These are phyloP conservation scores for Kluyveromyces starmeri DNA, from an alignment of 805 yeast genomes.

Conservation along the genomic window DNA sequence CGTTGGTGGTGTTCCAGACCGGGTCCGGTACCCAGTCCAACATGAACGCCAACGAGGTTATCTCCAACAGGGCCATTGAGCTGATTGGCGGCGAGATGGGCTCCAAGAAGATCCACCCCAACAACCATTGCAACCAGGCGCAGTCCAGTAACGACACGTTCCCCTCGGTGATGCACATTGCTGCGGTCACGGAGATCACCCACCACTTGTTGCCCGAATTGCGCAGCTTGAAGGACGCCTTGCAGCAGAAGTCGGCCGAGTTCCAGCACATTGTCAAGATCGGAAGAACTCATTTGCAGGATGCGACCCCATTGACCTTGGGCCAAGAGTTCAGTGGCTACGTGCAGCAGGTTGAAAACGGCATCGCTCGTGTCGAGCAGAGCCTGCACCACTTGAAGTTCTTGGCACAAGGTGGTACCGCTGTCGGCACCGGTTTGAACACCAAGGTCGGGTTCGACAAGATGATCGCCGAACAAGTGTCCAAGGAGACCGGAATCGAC, in stretches of 20 bases:
- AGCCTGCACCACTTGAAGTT: constrained; percentile 65
- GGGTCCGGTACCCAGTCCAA: constrained; percentile 98
- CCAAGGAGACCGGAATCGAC: constrained; percentile 77
- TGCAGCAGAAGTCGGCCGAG: constrained; percentile 70
- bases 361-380: constrained; percentile 76
- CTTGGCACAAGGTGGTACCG: constrained; percentile 99
- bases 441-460: constrained; percentile 85
- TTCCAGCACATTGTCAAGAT: constrained; percentile 87
- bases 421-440: constrained; percentile 98
- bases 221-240: constrained; percentile 65
- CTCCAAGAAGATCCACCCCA: constrained; percentile 91
- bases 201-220: constrained; percentile 72
- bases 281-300: constrained; percentile 98
- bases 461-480: constrained; percentile 77
- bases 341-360: constrained; percentile 86
- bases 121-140: constrained; percentile 97
- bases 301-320: constrained; percentile 94
- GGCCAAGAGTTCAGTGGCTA: constrained; percentile 98
- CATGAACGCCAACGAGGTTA: constrained; percentile 99
- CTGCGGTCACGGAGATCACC: constrained; percentile 87
- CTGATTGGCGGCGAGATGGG: constrained; percentile 87
- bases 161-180: constrained; percentile 99
- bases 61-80: constrained; percentile 97
- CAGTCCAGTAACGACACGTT: constrained; percentile 98
- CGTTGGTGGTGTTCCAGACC: constrained; percentile 96